Evolutionary conservation across 352 stramenopile species (phyloP).

Genomic region (Phytophthora hybrid): DNA sequence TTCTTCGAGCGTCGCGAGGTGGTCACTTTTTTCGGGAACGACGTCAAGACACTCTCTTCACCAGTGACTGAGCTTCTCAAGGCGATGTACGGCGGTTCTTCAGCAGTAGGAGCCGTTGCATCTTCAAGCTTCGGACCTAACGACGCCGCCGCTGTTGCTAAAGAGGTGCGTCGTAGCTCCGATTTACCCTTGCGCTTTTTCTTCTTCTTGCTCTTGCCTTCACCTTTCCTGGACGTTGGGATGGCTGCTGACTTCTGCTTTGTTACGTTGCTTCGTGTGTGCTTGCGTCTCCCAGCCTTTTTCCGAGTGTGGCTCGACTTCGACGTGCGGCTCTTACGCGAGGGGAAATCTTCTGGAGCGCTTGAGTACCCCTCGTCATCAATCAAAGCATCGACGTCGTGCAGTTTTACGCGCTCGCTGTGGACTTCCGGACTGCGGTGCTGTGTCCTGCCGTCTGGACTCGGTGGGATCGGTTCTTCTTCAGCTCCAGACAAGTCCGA

Average conservation of each 20-base stretch:
- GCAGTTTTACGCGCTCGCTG: conserved; percentile 2
- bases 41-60: conserved; percentile 5
- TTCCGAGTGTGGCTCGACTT: conserved; percentile 14
- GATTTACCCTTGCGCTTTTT: conserved; percentile 33
- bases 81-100: not conserved
- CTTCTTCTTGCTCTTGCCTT: conserved; percentile 39
- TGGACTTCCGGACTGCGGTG: conserved; percentile 1
- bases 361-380: conserved; percentile 44
- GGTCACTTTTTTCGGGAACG: not conserved
- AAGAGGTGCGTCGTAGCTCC: conserved; percentile 13
- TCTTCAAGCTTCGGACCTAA: conserved; percentile 20
- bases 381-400: not conserved
- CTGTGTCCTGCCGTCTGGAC: conserved; percentile 14
- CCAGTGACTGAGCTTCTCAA: not conserved
- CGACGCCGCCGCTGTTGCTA: not conserved
- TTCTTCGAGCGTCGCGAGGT: conserved; percentile 10
- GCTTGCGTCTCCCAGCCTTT: conserved; percentile 31
- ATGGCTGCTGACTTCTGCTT: conserved; percentile 29
- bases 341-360: conserved; percentile 36
- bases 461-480: conserved; percentile 71
- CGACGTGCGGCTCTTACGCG: conserved; percentile 20
- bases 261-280: conserved; percentile 7
- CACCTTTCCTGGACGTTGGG: conserved; percentile 24
- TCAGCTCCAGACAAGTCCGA: conserved; percentile 75
- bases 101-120: not conserved